Percentiles rank a stretch among this genome's conserved stretches.
phyloP scores from a whole-genome alignment of 2,329 filamentous ascomycete genomes.

The Coniosporium uncinatum region DNA sequence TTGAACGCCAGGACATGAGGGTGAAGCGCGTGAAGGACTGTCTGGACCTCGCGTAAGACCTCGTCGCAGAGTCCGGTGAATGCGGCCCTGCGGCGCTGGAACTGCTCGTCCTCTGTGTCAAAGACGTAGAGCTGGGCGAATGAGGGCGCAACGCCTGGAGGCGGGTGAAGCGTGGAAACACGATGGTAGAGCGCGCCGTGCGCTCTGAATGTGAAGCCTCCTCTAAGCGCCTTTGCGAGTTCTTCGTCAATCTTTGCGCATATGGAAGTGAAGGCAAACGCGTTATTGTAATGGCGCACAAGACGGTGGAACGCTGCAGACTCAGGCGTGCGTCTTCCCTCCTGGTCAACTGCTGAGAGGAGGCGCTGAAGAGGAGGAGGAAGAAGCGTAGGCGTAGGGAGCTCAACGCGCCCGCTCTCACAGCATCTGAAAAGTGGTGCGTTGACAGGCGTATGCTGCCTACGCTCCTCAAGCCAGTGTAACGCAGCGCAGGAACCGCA shows the following conservation, averaged over 20 bases:
- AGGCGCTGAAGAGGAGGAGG: too few relatives aligned
- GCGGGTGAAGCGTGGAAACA: neutral
- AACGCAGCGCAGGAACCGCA: too few relatives aligned
- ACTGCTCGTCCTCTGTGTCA: conserved; percentile 3
- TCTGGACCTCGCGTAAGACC: neutral
- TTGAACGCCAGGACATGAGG: neutral
- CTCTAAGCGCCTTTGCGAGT: neutral
- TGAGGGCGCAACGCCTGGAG: neutral
- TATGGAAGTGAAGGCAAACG: conserved; percentile 1
- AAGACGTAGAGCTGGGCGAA: conserved; percentile 4
- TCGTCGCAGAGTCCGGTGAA: neutral
- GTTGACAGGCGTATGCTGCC: too few relatives aligned
- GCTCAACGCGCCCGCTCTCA: too few relatives aligned
- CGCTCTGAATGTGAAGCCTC: neutral
- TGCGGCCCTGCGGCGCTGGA: neutral
- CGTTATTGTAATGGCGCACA: conserved; percentile 1
- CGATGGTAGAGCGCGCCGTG: conserved; percentile 2
- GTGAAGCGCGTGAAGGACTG: conserved; percentile 1
- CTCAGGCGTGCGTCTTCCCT: neutral
- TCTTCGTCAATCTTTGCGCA: conserved; percentile 1
- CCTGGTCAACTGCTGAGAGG: too few relatives aligned
- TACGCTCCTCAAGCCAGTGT: too few relatives aligned
- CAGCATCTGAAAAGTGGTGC: too few relatives aligned
- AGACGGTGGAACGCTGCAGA: neutral
- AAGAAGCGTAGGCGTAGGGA: too few relatives aligned